Percentiles rank a stretch among this genome's conserved stretches.
phyloP scores from a whole-genome alignment of 495 filamentous ascomycete genomes.

The Geoglossum glabrum region DNA sequence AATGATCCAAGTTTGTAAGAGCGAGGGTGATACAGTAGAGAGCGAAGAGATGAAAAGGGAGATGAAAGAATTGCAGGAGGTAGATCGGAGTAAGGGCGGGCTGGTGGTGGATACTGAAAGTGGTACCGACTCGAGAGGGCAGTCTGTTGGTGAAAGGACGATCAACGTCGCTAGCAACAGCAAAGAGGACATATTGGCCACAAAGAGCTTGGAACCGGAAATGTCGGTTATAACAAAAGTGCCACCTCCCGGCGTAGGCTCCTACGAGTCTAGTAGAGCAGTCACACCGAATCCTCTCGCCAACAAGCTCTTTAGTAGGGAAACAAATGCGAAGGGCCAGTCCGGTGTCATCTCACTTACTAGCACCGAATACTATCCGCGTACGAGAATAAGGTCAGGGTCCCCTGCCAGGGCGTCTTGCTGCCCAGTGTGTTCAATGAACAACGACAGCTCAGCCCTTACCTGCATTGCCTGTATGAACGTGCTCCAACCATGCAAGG shows the following conservation, averaged over 20 bases:
- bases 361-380: background rate
- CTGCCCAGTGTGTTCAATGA: constrained; percentile 1
- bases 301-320: background rate
- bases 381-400: background rate
- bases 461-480: constrained; percentile 1
- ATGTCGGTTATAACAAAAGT: background rate
- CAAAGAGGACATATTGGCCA: background rate
- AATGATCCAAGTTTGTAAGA: constrained; percentile 51
- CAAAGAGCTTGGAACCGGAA: background rate
- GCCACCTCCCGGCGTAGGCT: background rate
- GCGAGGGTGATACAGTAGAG: constrained; percentile 32
- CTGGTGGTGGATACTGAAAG: background rate
- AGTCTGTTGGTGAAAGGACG: background rate
- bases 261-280: background rate
- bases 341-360: background rate
- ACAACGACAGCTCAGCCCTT: background rate
- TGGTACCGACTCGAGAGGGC: background rate
- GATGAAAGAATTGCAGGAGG: constrained; percentile 30
- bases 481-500: background rate
- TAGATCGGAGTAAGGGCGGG: background rate
- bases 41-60: constrained; percentile 39
- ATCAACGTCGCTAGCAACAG: background rate
- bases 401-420: background rate
- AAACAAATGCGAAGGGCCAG: background rate
- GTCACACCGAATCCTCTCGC: background rate